Conservation (phyloP, 1,284 basidiomycete genomes). For the Marasmius fiardii region DNA sequence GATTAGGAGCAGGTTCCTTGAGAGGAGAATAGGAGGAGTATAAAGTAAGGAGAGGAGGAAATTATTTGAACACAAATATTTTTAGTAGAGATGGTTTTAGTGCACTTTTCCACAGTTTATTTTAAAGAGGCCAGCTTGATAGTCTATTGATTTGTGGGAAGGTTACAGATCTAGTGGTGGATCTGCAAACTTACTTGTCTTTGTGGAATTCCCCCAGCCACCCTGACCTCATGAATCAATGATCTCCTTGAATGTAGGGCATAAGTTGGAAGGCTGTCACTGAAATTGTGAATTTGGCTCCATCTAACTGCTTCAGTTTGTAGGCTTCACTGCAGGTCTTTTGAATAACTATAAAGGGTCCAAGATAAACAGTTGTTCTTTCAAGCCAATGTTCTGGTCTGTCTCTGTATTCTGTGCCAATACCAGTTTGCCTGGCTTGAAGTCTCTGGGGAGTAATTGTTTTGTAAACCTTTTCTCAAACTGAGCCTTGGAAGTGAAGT, state of each 20-base stretch:
- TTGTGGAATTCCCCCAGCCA: background rate
- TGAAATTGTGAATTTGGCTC: slow-evolving; percentile 18
- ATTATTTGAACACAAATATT: too few relatives aligned
- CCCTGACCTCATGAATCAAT: background rate
- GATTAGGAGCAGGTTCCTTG: too few relatives aligned
- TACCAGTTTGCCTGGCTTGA: slow-evolving; percentile 20
- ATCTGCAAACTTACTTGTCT: too few relatives aligned
- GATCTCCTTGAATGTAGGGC: slow-evolving; percentile 21
- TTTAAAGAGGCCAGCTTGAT: too few relatives aligned
- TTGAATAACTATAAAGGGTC: slow-evolving; percentile 21
- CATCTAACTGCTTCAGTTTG: slow-evolving; percentile 26
- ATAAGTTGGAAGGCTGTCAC: slow-evolving; percentile 28
- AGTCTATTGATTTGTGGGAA: too few relatives aligned
- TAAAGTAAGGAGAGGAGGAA: too few relatives aligned
- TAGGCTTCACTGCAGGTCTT: slow-evolving; percentile 18
- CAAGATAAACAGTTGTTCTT: slow-evolving; percentile 21
- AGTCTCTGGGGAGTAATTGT: slow-evolving; percentile 19
- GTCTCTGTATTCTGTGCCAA: slow-evolving; percentile 19
- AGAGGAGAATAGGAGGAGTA: too few relatives aligned
- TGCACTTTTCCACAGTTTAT: too few relatives aligned
- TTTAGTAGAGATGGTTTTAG: too few relatives aligned
- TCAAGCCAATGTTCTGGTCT: slow-evolving; percentile 18
- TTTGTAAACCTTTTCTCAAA: slow-evolving; percentile 19
- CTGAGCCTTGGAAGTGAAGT: slow-evolving; percentile 14
- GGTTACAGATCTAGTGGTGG: too few relatives aligned